These are phyloP conservation scores for Yamadazyma sp. DNA, from an alignment of 1,139 yeast species.

Conservation along the genomic window DNA sequence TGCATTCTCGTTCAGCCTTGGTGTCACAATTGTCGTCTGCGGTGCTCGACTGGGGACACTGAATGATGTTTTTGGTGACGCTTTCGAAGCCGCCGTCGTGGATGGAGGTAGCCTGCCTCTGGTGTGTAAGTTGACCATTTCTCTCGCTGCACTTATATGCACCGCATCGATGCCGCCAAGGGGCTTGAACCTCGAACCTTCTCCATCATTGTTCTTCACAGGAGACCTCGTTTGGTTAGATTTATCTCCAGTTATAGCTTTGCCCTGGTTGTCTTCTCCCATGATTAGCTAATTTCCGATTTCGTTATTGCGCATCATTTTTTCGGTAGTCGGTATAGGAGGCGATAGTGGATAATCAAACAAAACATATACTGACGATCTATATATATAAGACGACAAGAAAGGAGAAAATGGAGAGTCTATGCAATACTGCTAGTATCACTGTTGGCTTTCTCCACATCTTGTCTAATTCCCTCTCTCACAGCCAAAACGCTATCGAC, in stretches of 20 bases:
- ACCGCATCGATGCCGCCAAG: constrained; percentile 49
- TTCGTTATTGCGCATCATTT: constrained; percentile 1
- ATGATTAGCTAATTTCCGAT: background rate
- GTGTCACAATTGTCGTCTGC: background rate
- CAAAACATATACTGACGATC: too few species aligned
- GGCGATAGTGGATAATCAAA: too few species aligned
- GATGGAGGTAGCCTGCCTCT: constrained; percentile 34
- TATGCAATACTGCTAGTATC: constrained; percentile 8
- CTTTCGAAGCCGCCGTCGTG: background rate
- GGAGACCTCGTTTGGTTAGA: background rate
- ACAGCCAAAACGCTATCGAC: constrained; percentile 94
- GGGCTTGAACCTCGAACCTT: background rate
- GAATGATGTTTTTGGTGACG: background rate
- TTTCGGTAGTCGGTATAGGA: background rate
- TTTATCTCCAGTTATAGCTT: background rate
- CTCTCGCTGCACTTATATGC: constrained; percentile 62
- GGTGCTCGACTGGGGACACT: background rate
- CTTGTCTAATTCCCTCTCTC: constrained; percentile 69
- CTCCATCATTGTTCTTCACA: too few species aligned
- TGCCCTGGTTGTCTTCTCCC: background rate
- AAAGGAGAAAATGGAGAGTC: background rate
- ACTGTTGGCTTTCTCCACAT: constrained; percentile 14
- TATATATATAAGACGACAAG: too few species aligned
- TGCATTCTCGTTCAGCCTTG: too few species aligned
- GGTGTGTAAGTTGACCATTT: constrained; percentile 51